Conservation (phyloP, 2,329 filamentous ascomycete genomes). For the Trichoderma sp. region DNA sequence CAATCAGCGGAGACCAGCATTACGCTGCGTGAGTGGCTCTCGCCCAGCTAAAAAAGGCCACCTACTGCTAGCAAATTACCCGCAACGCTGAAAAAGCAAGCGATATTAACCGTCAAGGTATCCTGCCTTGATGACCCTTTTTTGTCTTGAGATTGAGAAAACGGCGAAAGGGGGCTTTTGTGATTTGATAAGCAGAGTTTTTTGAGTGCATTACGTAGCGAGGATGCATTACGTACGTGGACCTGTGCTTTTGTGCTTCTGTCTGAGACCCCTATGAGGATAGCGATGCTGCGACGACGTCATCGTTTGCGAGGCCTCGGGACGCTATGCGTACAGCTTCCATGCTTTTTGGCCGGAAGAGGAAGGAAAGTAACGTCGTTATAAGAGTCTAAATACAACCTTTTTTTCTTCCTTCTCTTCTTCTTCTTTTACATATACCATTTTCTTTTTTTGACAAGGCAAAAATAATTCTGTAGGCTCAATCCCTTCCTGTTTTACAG, state of each 20-base stretch:
- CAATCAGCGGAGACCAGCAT: background rate
- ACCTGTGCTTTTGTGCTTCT: too few relatives aligned
- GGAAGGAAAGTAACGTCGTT: background rate
- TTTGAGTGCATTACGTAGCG: background rate
- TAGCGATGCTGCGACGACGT: background rate
- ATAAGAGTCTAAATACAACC: background rate
- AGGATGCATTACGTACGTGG: too few relatives aligned
- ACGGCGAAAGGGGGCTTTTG: background rate
- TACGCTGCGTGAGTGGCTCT: too few relatives aligned
- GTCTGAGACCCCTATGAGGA: background rate
- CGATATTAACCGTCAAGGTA: background rate
- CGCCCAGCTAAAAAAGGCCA: background rate
- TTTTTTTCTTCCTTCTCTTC: background rate
- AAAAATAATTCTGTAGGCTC: background rate
- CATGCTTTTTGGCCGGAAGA: background rate
- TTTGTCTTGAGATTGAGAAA: background rate
- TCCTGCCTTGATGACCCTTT: background rate
- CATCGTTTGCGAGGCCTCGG: conserved; percentile 10
- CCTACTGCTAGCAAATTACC: background rate
- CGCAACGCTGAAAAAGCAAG: background rate
- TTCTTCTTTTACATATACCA: background rate
- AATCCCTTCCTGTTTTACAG: background rate
- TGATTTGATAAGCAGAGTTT: background rate
- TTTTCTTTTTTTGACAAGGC: background rate
- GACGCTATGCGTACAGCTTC: background rate